phyloP scores from a whole-genome alignment of 331 rosid species.

The Arachis monticola region DNA sequence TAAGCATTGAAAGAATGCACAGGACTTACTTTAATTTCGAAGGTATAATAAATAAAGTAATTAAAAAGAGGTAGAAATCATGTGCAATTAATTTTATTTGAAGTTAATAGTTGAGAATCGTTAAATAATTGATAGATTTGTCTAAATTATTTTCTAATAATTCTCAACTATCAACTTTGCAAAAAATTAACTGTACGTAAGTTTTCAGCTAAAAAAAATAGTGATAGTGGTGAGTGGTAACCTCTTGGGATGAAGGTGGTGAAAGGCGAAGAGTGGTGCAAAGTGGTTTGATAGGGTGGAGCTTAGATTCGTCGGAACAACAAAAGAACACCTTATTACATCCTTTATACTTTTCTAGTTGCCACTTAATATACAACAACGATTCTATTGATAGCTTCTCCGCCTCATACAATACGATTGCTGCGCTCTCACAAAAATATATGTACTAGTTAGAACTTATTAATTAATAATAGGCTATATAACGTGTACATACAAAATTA shows the following conservation, averaged over 20 bases:
- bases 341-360: slow-evolving; percentile 71
- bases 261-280: slow-evolving; percentile 66
- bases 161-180: too few relatives aligned
- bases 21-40: neutral
- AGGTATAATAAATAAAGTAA: neutral
- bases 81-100: too few relatives aligned
- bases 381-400: slow-evolving; percentile 76
- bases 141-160: too few relatives aligned
- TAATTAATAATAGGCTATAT: too few relatives aligned
- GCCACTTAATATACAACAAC: slow-evolving; percentile 73
- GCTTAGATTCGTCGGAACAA: slow-evolving; percentile 78
- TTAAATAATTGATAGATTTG: too few relatives aligned
- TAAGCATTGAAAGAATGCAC: neutral
- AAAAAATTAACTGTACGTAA: too few relatives aligned
- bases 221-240: slow-evolving; percentile 9
- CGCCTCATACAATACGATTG: slow-evolving; percentile 70
- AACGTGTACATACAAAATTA: too few relatives aligned
- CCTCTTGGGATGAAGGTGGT: slow-evolving; percentile 75
- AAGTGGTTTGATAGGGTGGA: slow-evolving; percentile 60
- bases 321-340: slow-evolving; percentile 80
- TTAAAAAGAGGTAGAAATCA: neutral
- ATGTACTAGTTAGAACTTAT: too few relatives aligned
- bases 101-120: too few relatives aligned
- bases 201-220: too few relatives aligned
- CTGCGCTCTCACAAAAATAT: slow-evolving; percentile 41